Percentiles rank a stretch among this genome's conserved stretches.
Evolutionary conservation across 768 basidiomycete genomes (phyloP).

Genomic region (Hygrocybe coccinea): DNA sequence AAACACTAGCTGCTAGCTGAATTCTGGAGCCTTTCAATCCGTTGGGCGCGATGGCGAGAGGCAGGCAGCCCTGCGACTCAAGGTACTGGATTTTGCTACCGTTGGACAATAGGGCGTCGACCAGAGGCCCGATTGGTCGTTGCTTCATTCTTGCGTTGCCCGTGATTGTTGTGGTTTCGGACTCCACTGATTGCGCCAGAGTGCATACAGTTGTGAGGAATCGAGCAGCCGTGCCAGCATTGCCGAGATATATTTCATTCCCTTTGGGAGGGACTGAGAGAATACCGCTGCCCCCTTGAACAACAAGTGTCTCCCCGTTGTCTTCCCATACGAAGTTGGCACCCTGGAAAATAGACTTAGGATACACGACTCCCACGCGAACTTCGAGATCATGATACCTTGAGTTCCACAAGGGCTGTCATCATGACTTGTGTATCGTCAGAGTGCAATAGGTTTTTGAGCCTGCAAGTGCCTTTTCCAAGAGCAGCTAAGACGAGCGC

Average conservation of each 20-base stretch:
- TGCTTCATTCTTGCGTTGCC: conserved; percentile 99
- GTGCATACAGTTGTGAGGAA: conserved; percentile 97
- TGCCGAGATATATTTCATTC: conserved; percentile 91
- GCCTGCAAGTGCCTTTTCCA: conserved; percentile 77
- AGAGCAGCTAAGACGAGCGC: conserved; percentile 91
- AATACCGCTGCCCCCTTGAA: conserved; percentile 77
- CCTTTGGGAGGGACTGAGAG: conserved; percentile 72
- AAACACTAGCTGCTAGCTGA: conserved; percentile 87
- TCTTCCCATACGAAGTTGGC: conserved; percentile 95
- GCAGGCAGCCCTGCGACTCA: conserved; percentile 80
- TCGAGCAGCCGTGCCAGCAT: conserved; percentile 95
- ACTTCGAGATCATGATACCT: conserved; percentile 43
- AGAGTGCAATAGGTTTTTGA: conserved; percentile 90
- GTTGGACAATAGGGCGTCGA: conserved; percentile 81
- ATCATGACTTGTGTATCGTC: conserved; percentile 99
- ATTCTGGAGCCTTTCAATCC: conserved; percentile 81
- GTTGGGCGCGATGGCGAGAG: conserved; percentile 76
- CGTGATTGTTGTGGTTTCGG: conserved; percentile 73
- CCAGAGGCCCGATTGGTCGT: conserved; percentile 92
- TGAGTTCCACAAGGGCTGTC: conserved; percentile 82
- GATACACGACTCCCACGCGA: neutral
- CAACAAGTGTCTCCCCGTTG: conserved; percentile 90
- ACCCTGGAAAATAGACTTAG: conserved; percentile 61
- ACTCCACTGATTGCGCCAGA: conserved; percentile 54
- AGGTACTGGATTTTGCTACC: conserved; percentile 74